phyloP scores from a whole-genome alignment of 192 early-diverging fungal species.

The Coemansia sp. region DNA sequence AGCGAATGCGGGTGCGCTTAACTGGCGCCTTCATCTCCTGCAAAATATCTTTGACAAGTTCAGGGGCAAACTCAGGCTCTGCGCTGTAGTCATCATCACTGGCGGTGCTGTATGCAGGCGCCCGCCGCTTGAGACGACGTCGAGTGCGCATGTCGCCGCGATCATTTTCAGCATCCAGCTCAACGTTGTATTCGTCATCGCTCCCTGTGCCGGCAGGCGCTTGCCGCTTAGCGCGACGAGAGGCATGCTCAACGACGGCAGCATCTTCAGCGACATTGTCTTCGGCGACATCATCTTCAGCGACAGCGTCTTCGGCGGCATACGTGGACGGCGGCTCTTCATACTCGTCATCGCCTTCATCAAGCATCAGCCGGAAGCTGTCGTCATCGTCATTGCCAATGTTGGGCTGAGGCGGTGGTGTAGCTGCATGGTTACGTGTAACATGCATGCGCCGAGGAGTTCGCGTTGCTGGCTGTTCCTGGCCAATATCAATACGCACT shows the following conservation, averaged over 20 bases:
- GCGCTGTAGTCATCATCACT: not conserved
- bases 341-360: not conserved
- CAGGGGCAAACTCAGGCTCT: not conserved
- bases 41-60: not conserved
- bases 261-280: too few relatives aligned
- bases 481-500: slow-evolving; percentile 23
- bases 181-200: not conserved
- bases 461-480: not conserved
- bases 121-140: not conserved
- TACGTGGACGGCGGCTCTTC: too few relatives aligned
- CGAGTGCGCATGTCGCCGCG: not conserved
- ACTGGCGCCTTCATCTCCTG: not conserved
- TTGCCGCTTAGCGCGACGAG: not conserved
- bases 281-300: too few relatives aligned
- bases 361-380: slow-evolving; percentile 12
- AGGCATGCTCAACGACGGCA: too few relatives aligned
- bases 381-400: slow-evolving; percentile 3
- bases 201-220: not conserved
- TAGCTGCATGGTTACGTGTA: not conserved
- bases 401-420: not conserved
- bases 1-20: not conserved
- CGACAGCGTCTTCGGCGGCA: too few relatives aligned
- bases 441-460: slow-evolving; percentile 18
- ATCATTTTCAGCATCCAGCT: not conserved
- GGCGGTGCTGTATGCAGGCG: not conserved